phyloP scores from a whole-genome alignment of 164 flowering plant genomes.

The Berberis vulgaris region DNA sequence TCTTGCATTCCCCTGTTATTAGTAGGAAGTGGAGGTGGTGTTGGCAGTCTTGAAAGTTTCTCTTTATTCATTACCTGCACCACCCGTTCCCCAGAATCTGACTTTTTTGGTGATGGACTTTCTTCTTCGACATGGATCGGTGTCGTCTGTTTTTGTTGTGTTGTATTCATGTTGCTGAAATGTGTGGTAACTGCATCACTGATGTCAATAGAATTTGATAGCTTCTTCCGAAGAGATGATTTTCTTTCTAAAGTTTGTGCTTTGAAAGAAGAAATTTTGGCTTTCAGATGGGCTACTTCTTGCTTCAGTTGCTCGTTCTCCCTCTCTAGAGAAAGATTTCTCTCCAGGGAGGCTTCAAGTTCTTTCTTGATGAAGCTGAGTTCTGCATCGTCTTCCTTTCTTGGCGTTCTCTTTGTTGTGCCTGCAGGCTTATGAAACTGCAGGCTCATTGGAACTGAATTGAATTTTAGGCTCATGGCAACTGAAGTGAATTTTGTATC shows the following conservation, averaged over 20 bases:
- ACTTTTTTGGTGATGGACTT: conserved; percentile 9
- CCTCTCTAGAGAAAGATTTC: conserved; percentile 33
- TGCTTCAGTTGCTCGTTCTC: conserved; percentile 59
- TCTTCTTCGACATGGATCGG: conserved; percentile 13
- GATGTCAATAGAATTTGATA: neutral
- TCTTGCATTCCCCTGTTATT: neutral
- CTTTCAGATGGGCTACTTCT: conserved; percentile 38
- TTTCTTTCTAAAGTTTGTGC: conserved; percentile 45
- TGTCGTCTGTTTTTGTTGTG: conserved; percentile 18
- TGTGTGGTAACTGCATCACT: neutral
- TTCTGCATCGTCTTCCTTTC: conserved; percentile 17
- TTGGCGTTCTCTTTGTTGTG: conserved; percentile 21
- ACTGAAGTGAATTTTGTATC: too few relatives aligned
- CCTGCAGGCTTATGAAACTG: neutral
- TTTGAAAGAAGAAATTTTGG: conserved; percentile 36
- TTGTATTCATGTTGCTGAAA: conserved; percentile 16
- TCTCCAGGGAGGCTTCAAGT: conserved; percentile 29
- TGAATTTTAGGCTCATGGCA: neutral
- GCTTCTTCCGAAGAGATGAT: conserved; percentile 44
- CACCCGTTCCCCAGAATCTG: conserved; percentile 2
- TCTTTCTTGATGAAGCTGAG: conserved; percentile 33
- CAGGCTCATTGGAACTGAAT: conserved; percentile 2
- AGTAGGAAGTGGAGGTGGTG: conserved; percentile 36
- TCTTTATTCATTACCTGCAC: conserved; percentile 14
- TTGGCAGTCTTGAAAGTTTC: conserved; percentile 12